phyloP scores from a whole-genome alignment of 1,139 yeast species.

The Suhomyces kunorum region DNA sequence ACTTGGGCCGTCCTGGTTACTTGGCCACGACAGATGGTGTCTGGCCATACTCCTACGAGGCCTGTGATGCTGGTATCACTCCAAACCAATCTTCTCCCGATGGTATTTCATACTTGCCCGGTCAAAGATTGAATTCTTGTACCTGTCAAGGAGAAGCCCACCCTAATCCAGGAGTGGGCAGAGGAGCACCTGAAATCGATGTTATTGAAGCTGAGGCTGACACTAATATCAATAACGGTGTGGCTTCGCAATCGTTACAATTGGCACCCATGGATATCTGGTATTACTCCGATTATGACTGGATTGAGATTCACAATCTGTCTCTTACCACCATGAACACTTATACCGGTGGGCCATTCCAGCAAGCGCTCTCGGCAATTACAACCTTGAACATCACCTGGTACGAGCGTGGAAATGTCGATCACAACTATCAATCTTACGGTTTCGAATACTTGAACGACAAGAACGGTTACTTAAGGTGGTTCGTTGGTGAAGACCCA shows the following conservation, averaged over 20 bases:
- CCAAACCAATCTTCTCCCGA: constrained; percentile 35
- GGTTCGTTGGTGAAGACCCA: constrained; percentile 76
- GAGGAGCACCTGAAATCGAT: constrained; percentile 93
- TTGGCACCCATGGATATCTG: constrained; percentile 85
- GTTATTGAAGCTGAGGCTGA: constrained; percentile 73
- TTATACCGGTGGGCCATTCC: constrained; percentile 82
- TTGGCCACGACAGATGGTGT: constrained; percentile 35
- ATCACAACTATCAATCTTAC: constrained; percentile 60
- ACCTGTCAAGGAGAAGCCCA: constrained; percentile 70
- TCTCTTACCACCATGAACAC: constrained; percentile 69
- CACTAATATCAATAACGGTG: constrained; percentile 51
- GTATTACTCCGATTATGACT: constrained; percentile 81
- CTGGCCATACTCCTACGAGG: constrained; percentile 37
- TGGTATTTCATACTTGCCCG: constrained; percentile 34
- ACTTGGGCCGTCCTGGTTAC: constrained; percentile 34
- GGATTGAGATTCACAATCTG: constrained; percentile 60
- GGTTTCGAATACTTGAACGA: constrained; percentile 80
- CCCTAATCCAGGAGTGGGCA: constrained; percentile 75
- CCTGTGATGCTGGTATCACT: constrained; percentile 35
- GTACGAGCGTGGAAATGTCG: constrained; percentile 56
- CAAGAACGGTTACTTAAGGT: constrained; percentile 69
- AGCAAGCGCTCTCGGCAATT: constrained; percentile 79
- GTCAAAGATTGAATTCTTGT: constrained; percentile 46
- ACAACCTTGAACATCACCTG: constrained; percentile 70
- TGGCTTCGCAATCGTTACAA: constrained; percentile 81